phyloP scores from a whole-genome alignment of 1,284 basidiomycete genomes.

The Polyporus tsugae region DNA sequence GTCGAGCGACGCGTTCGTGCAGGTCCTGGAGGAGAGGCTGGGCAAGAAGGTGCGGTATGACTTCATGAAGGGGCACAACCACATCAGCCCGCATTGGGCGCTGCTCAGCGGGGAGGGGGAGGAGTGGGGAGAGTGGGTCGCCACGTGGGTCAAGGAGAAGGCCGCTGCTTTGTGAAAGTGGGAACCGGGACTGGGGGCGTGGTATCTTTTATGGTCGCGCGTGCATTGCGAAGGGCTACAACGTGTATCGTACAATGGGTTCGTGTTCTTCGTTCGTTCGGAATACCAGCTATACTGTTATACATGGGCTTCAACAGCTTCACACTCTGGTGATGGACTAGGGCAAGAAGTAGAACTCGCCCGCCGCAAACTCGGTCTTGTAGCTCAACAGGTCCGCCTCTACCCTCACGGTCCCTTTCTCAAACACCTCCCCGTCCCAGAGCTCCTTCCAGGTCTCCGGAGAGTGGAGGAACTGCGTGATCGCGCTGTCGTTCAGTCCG shows the following conservation, averaged over 20 bases:
- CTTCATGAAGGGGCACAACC: conserved; percentile 65
- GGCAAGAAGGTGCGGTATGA: conserved; percentile 43
- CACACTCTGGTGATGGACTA: conserved; percentile 42
- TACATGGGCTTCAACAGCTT: neutral
- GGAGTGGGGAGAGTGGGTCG: conserved; percentile 62
- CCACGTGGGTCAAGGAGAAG: conserved; percentile 47
- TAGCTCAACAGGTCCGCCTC: conserved; percentile 32
- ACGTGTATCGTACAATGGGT: neutral
- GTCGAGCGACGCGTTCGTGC: conserved; percentile 45
- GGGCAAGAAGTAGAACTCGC: conserved; percentile 30
- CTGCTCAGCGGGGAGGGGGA: conserved; percentile 64
- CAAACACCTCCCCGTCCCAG: conserved; percentile 54
- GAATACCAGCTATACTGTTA: neutral
- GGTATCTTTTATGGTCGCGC: too few relatives aligned
- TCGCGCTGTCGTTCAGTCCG: neutral
- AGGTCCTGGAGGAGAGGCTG: conserved; percentile 43
- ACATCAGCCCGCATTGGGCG: conserved; percentile 62
- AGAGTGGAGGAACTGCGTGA: conserved; percentile 40
- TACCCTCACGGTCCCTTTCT: conserved; percentile 46
- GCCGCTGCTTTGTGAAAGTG: neutral
- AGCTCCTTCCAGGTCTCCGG: conserved; percentile 51
- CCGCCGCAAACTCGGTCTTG: neutral
- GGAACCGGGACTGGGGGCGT: too few relatives aligned
- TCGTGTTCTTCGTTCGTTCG: neutral
- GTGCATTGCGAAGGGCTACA: too few relatives aligned